phyloP scores from a whole-genome alignment of 2,329 filamentous ascomycete genomes.

The Fusarium sp. region DNA sequence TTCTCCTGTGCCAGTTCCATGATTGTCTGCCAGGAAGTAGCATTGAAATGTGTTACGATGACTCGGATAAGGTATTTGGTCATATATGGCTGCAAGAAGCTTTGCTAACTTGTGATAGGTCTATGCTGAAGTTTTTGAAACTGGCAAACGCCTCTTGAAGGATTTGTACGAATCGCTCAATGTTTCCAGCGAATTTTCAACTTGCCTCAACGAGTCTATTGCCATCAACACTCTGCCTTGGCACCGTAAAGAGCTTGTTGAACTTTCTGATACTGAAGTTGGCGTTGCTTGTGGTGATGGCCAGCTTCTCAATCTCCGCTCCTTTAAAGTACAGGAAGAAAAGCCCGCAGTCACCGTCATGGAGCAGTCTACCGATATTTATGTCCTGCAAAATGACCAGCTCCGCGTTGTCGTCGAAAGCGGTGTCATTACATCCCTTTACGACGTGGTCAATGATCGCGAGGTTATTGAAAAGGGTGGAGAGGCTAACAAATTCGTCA shows the following conservation, averaged over 20 bases:
- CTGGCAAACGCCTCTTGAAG: slow-evolving; percentile 77
- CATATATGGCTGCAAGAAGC: not conserved
- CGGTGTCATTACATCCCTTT: slow-evolving; percentile 86
- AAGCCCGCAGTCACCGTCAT: slow-evolving; percentile 65
- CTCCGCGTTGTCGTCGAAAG: slow-evolving; percentile 78
- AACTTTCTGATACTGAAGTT: slow-evolving; percentile 65
- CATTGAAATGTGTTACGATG: slow-evolving; percentile 98
- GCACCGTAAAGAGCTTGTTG: slow-evolving; percentile 80
- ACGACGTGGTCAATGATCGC: slow-evolving; percentile 78
- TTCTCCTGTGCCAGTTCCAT: slow-evolving; percentile 95
- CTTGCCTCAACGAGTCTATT: slow-evolving; percentile 62
- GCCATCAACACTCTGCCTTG: slow-evolving; percentile 91
- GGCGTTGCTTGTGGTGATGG: slow-evolving; percentile 70
- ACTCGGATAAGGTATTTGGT: slow-evolving; percentile 79
- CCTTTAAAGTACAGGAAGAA: slow-evolving; percentile 60
- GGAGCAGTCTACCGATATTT: slow-evolving; percentile 70
- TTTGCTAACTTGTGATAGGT: slow-evolving; percentile 60
- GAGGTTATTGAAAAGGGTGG: slow-evolving; percentile 80
- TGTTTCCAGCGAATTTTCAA: slow-evolving; percentile 61
- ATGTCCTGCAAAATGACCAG: slow-evolving; percentile 82
- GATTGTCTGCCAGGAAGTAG: slow-evolving; percentile 95
- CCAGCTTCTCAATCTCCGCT: slow-evolving; percentile 63
- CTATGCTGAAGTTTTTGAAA: slow-evolving; percentile 85
- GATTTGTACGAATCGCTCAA: slow-evolving; percentile 77
- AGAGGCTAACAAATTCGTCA: slow-evolving; percentile 90